phyloP scores from a whole-genome alignment of 805 yeast species.

The Blastobotrys mokoenaii region DNA sequence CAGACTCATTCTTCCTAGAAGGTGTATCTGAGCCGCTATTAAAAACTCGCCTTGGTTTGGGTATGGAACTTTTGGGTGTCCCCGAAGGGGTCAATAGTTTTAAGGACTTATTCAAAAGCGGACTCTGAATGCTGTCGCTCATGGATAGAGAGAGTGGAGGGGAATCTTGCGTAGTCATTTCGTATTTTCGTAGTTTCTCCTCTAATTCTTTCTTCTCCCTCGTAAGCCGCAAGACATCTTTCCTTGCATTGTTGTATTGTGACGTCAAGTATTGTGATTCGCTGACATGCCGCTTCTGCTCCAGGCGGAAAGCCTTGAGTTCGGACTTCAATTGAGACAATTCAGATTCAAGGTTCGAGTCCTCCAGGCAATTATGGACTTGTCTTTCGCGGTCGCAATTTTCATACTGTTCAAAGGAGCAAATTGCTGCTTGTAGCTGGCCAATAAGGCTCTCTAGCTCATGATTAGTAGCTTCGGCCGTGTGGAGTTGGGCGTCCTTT shows the following conservation, averaged over 20 bases:
- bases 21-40: background rate
- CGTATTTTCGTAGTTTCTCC: background rate
- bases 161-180: background rate
- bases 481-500: background rate
- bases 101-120: too few relatives aligned
- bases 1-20: background rate
- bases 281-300: conserved; percentile 12
- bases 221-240: conserved; percentile 7
- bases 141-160: too few relatives aligned
- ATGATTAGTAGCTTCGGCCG: conserved; percentile 2
- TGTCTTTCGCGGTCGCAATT: conserved; percentile 1
- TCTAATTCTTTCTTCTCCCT: conserved; percentile 4
- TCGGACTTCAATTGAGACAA: conserved; percentile 2
- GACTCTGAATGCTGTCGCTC: too few relatives aligned
- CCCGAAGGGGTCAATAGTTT: background rate
- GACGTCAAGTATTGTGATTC: conserved; percentile 16
- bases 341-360: background rate
- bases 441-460: conserved; percentile 2
- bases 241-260: conserved; percentile 13
- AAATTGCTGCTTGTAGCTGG: background rate
- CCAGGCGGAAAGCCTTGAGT: conserved; percentile 7
- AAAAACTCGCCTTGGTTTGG: background rate
- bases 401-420: background rate
- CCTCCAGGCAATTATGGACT: background rate
- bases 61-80: background rate